Conservation (phyloP, 2,329 filamentous ascomycete genomes). For the Fusarium hostae region DNA sequence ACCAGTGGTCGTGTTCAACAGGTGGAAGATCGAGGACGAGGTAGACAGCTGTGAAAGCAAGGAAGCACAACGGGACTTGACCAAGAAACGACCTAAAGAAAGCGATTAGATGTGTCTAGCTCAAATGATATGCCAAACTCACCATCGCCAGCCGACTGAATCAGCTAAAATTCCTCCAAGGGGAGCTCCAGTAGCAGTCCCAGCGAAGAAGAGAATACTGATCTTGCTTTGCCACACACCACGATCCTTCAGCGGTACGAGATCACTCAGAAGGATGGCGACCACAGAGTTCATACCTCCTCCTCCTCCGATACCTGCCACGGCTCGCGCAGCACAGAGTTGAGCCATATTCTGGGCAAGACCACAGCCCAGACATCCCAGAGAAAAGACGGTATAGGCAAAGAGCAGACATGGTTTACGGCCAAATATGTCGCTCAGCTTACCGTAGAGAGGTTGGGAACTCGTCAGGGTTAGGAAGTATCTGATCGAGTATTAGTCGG, state of each 20-base stretch:
- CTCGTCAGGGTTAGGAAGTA: constrained; percentile 81
- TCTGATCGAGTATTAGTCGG: constrained; percentile 46
- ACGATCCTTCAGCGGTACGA: constrained; percentile 74
- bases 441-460: constrained; percentile 80
- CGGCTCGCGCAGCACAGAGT: constrained; percentile 70
- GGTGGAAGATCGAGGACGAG: constrained; percentile 73
- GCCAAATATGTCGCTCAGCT: constrained; percentile 76
- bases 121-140: constrained; percentile 38
- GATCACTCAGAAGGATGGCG: constrained; percentile 73
- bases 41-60: constrained; percentile 73
- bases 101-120: not conserved
- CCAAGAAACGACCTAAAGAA: constrained; percentile 71
- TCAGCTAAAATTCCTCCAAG: constrained; percentile 78
- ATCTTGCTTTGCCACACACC: constrained; percentile 79
- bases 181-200: constrained; percentile 75
- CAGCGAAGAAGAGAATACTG: constrained; percentile 77
- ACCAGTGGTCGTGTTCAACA: constrained; percentile 69
- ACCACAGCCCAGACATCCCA: constrained; percentile 72
- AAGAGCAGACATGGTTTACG: constrained; percentile 74
- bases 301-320: constrained; percentile 70
- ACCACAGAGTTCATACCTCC: constrained; percentile 78
- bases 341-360: constrained; percentile 72
- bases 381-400: constrained; percentile 71
- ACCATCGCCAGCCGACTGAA: constrained; percentile 80
- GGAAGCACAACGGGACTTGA: constrained; percentile 74